These are phyloP conservation scores for Paxillus rubicundulus DNA, from an alignment of 768 basidiomycete species.

Conservation along the genomic window DNA sequence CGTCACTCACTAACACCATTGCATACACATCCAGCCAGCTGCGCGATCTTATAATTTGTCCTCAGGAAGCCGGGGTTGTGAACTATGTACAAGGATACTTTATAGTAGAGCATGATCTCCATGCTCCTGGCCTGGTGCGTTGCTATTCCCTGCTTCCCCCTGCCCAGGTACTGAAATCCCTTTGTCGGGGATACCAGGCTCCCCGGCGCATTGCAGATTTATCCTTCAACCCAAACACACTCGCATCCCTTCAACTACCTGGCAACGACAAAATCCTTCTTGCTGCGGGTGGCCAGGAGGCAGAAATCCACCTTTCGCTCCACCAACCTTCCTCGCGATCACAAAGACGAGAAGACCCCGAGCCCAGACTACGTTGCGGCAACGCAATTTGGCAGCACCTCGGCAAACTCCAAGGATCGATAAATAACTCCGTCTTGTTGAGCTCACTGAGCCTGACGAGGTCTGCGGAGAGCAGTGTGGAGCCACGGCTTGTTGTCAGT, in stretches of 20 bases:
- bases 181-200: conserved; percentile 31
- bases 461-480: conserved; percentile 60
- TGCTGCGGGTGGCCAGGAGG: conserved; percentile 74
- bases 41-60: conserved; percentile 76
- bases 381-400: conserved; percentile 52
- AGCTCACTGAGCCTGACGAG: conserved; percentile 60
- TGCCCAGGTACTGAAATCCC: conserved; percentile 13
- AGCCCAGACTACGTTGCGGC: conserved; percentile 10
- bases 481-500: conserved; percentile 77
- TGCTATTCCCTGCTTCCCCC: conserved; percentile 3
- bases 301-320: conserved; percentile 66
- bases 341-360: conserved; percentile 13
- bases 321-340: conserved; percentile 31
- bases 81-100: conserved; percentile 55
- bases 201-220: conserved; percentile 52
- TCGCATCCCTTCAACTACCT: conserved; percentile 53
- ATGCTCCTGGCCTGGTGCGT: conserved; percentile 46
- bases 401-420: conserved; percentile 56
- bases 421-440: conserved; percentile 78
- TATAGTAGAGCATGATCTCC: conserved; percentile 62
- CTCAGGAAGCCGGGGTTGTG: conserved; percentile 59
- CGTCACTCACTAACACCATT: conserved; percentile 8
- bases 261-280: conserved; percentile 56
- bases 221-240: conserved; percentile 60
- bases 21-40: conserved; percentile 52